Percentiles rank a stretch among this genome's conserved stretches.
These are phyloP conservation scores for Verticillium zaregamsianum DNA, from an alignment of 2,329 filamentous ascomycete genomes.

Conservation along the genomic window DNA sequence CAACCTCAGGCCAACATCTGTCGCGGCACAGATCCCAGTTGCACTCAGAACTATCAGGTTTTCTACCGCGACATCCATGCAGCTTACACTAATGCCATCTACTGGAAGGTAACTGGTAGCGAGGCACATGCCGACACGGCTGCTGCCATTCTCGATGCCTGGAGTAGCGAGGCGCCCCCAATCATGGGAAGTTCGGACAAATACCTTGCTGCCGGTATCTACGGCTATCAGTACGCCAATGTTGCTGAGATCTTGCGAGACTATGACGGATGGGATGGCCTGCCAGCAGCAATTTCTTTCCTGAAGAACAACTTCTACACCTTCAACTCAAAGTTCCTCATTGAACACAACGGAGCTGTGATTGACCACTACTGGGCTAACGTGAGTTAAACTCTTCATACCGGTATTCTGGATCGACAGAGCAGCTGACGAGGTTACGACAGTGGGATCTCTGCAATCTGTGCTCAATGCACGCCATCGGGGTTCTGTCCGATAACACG, in stretches of 20 bases:
- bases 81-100: slow-evolving; percentile 32
- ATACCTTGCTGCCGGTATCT: slow-evolving; percentile 35
- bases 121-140: slow-evolving; percentile 30
- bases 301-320: slow-evolving; percentile 31
- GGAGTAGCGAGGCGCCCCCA: slow-evolving; percentile 26
- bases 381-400: not conserved
- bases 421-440: not conserved
- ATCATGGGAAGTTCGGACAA: slow-evolving; percentile 30
- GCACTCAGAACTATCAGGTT: slow-evolving; percentile 29
- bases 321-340: slow-evolving; percentile 32
- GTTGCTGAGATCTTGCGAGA: slow-evolving; percentile 36
- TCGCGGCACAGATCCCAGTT: slow-evolving; percentile 20
- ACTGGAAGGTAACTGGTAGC: slow-evolving; percentile 34
- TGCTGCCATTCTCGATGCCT: slow-evolving; percentile 30
- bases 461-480: slow-evolving; percentile 33
- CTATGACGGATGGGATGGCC: slow-evolving; percentile 25
- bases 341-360: slow-evolving; percentile 27
- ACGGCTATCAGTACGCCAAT: slow-evolving; percentile 43
- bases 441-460: slow-evolving; percentile 40
- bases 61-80: slow-evolving; percentile 34
- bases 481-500: slow-evolving; percentile 35
- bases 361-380: slow-evolving; percentile 35
- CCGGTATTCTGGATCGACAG: not conserved
- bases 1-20: slow-evolving; percentile 24
- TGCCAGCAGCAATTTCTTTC: slow-evolving; percentile 22